Evolutionary conservation across 2,329 filamentous ascomycete genomes (phyloP), one percentile per base, ranked within the genome.

Genomic region (Colletotrichum spaethianum): DNA sequence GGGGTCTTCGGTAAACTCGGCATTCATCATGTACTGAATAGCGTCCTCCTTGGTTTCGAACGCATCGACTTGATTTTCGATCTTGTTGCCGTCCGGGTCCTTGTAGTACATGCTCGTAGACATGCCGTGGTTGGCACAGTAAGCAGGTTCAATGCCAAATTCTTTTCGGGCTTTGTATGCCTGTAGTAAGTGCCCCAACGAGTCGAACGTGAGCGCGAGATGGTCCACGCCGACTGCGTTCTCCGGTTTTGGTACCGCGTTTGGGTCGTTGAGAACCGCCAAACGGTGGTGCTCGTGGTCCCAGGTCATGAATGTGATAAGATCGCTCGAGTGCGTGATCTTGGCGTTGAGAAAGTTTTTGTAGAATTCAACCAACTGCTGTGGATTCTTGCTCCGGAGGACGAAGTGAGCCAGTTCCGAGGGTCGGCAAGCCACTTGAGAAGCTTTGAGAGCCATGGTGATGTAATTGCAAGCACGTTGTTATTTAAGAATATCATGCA

Each of bases 221-320:
- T 87, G 85, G 55, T 84, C 75, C 2, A 87, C 70, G 1, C 84
- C 83, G 9, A 76, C 75, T 7, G 73, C 75, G 36, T 72, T 73
- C 8, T 56, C 67, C 8, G 75, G 72, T 59, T 79, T 78, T 1
- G 76, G 73, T 1, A 31, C 40, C 3, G 77, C 75, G 2, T 53
- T 72, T 0, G 81, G 80, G 9, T 82, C 44, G 4, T 70, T 63
- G 23, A 79, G n/a, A 46, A 87, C 78, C 18, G 83, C 85, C 38
- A 86, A 78, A 46, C 86, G 84, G 75, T 87, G 86, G 72, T 87
- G 85, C 75, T 86, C 85, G 0, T 84, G 78, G 75, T 87, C 85
- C 78, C 84, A 87, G 9, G 79, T 78, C 40, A 86, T 70, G 72
- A 86, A 86, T 0, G 80, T 68, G 40, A 83, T 40, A 8, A 48